phyloP scores from a whole-genome alignment of 2,329 filamentous ascomycete species.

The Colletotrichum graminicola region DNA sequence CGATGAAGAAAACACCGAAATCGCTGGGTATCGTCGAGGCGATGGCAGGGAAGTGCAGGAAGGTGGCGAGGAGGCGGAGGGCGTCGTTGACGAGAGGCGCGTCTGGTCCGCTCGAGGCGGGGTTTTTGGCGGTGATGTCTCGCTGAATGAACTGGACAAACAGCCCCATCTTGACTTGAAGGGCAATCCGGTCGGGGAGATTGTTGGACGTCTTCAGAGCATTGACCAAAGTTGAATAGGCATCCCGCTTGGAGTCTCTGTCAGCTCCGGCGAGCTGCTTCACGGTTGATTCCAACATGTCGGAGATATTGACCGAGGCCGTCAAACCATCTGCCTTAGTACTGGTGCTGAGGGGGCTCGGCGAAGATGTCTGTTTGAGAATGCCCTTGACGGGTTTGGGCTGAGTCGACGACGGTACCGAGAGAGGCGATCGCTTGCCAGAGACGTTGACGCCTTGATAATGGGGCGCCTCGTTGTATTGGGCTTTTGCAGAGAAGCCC shows the following conservation, averaged over 20 bases:
- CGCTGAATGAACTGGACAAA: conserved; percentile 86
- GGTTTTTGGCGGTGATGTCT: conserved; percentile 76
- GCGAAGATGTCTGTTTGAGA: conserved; percentile 76
- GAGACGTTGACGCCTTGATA: conserved; percentile 56
- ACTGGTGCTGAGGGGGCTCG: conserved; percentile 58
- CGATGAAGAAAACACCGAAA: conserved; percentile 83
- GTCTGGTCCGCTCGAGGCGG: conserved; percentile 67
- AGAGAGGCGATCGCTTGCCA: conserved; percentile 55
- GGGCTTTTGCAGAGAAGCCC: conserved; percentile 68
- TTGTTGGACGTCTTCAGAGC: conserved; percentile 86
- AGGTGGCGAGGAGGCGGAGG: conserved; percentile 79
- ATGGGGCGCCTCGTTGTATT: conserved; percentile 67
- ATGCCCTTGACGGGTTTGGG: conserved; percentile 74
- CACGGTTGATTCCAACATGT: conserved; percentile 87
- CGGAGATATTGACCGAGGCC: conserved; percentile 70
- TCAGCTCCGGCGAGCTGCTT: conserved; percentile 84
- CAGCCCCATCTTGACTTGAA: conserved; percentile 81
- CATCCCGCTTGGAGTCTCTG: conserved; percentile 80
- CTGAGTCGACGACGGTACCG: conserved; percentile 54
- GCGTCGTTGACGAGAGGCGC: conserved; percentile 81
- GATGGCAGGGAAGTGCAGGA: conserved; percentile 81
- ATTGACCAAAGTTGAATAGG: conserved; percentile 83
- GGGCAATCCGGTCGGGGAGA: conserved; percentile 78
- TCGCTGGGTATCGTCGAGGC: conserved; percentile 79
- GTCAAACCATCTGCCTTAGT: conserved; percentile 52